Base-by-base conservation (phyloP, 176 grass and related monocot species). In the Bolboschoenus planiculmis region DNA sequence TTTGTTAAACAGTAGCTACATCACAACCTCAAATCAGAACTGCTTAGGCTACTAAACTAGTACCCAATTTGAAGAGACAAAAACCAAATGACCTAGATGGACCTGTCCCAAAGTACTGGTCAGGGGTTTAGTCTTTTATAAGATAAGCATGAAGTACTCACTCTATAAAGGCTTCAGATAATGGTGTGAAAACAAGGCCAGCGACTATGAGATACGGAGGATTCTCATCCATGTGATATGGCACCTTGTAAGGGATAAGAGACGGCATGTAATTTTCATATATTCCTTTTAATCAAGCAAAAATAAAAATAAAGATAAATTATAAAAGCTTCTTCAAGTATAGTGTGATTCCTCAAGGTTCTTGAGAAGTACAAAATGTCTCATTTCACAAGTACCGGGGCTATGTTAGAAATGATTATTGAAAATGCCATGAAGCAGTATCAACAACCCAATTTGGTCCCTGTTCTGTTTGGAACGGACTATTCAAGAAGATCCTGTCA, bases 191-290 rank as follows among this genome's bases (percentile, higher is more conserved):
- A 73, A 98, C 96, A 86, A 98, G 96, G 57, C 96, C 96, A 0
- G 92, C 92, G 34, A 98, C 85, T 90, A 98, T 95, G 62, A 98
- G 84, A 85, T 93, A 98, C 10, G 96, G 95, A 90, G 96, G 96
- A 76, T 95, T 87, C 39, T 89, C 96, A 60, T 95, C 89, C 18
- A 89, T 92, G 84, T 93, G 89, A 86, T 87, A 94, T 0, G 92
- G 92, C 20, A 98, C 96, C 96, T 98, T 88, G 81, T 85, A 29
- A 60, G 27, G 54, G 55, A 3, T 79, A 90, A 79, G 30, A 44
- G 23, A 82, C 24, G 61, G 39, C 5, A 83, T 68, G 18, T 29
- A 34, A 66, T 44, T 48, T 50, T 31, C 46, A 53, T 29, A 50
- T 16, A 18, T 53, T 53, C 5, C 43, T 31, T 77, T 53, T 50